Base-by-base conservation (phyloP, 1,284 basidiomycete genomes). In the Paramarasmius palmivorus region DNA sequence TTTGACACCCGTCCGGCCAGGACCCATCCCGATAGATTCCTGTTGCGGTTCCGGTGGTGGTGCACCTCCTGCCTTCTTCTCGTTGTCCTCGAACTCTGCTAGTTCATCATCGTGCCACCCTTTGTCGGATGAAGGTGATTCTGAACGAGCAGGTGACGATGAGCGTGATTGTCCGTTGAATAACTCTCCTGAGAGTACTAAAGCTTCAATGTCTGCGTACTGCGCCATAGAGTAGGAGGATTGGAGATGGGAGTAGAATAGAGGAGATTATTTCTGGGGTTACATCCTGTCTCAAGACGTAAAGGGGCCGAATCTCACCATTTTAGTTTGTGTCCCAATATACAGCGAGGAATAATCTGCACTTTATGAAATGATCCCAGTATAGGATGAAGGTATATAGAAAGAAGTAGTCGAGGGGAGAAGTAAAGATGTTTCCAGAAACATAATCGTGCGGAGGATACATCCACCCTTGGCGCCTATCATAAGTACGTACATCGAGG, bases 1-100 rank as follows among this genome's bases (percentile, higher is more conserved):
- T 61, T 92, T 92, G 48, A 92, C 90, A 25, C 90, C 90, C 3
- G 90, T 92, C 22, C 90, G 77, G 2, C 90, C 90, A 7, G 87
- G 87, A 5, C 85, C 89, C 86, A 92, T 88, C n/a, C 89, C 89
- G 54, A 91, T 88, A 10, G 82, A 82, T 51, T 69, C 66, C 54
- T 67, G 59, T 34, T 58, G 66, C 3, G 60, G 60, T 49, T 67
- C 58, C n/a, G 63, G 61, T 6, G 37, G 14, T 58, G 61, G 32
- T 63, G 63, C 19, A 64, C 63, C 52, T 66, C 62, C 68, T 74
- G 58, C 77, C 57, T 78, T 76, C 50, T 78, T 76, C 40, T 74
- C 70, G 36, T 76, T 77, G 45, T 68, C 55, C 56, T 60, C 62
- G 10, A 53, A 52, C 55, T 69, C 59, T 42, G 74, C 67, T 26